Conservation (phyloP, 208 protist genomes). For the Tetramitus jugosus region DNA sequence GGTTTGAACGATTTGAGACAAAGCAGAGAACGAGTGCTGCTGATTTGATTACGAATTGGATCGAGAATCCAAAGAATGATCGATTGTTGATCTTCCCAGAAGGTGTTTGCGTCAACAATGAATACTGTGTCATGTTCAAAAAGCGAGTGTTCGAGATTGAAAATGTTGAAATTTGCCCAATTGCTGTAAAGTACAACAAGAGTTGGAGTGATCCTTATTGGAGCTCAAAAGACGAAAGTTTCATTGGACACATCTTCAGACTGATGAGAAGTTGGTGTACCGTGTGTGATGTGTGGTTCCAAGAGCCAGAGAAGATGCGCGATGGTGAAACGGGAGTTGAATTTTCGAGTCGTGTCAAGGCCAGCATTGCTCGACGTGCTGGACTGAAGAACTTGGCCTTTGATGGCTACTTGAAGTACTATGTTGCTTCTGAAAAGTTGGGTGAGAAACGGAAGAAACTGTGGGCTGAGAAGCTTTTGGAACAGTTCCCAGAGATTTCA, state of each 20-base stretch:
- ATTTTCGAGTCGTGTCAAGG: constrained; percentile 1
- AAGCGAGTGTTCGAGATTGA: constrained; percentile 41
- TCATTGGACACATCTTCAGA: constrained; percentile 22
- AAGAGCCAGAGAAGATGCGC: constrained; percentile 9
- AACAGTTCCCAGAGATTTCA: too few relatives aligned
- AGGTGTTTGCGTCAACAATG: constrained; percentile 45
- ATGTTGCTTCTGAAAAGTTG: constrained; percentile 17
- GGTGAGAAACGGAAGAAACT: neutral
- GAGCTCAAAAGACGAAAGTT: constrained; percentile 27
- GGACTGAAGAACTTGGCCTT: neutral
- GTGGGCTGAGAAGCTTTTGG: too few relatives aligned
- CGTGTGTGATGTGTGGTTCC: constrained; percentile 32
- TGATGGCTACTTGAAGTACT: constrained; percentile 31
- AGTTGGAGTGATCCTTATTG: constrained; percentile 34
- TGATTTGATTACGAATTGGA: constrained; percentile 15
- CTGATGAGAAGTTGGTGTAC: constrained; percentile 34
- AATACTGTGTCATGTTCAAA: constrained; percentile 44
- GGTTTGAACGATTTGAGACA: constrained; percentile 38
- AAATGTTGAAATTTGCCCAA: constrained; percentile 35
- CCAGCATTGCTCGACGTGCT: constrained; percentile 6
- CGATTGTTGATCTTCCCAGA: constrained; percentile 40
- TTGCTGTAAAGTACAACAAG: constrained; percentile 45
- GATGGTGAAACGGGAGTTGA: neutral
- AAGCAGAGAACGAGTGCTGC: constrained; percentile 20
- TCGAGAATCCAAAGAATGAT: constrained; percentile 11